Base-by-base conservation (phyloP, 768 basidiomycete genomes). In the Tubosaeta brunneosetosa region DNA sequence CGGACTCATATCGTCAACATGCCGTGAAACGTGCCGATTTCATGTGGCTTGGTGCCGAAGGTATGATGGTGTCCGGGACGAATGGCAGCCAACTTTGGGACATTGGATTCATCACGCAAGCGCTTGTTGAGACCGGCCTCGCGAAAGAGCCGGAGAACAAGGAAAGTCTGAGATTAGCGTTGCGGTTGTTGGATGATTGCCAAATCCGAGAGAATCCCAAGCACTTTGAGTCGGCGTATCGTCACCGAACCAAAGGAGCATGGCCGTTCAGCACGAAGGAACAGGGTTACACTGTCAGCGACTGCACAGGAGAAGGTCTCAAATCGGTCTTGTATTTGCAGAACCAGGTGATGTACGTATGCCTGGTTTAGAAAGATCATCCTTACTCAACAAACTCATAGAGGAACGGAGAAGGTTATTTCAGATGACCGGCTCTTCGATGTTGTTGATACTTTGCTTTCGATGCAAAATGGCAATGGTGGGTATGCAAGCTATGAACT, bases 71-170 rank as follows among this genome's bases (percentile, higher is more conserved):
- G 86, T 85, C 84, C 59, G 95, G 95, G 19, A 97, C 94, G 51
- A 97, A 97, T 63, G 94, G 94, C 31, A 86, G 83, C 61, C 94
- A 95, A 71, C 76, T 97, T 7, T 98, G 95, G 97, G 97, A 99
- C 69, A 78, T 85, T 22, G 85, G 83, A 9, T 99, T 98, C 71
- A 90, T 94, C 58, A 79, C 87, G 2, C 95, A 98, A 72, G 94
- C 94, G 10, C 72, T 97, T 19, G 88, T 89, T 7, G 94, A 97
- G 73, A 92, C 80, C 1, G 91, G 89, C 2, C 75, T 99, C 43
- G 92, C 83, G 4, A 70, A 81, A 5, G 79, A 86, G 53, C 78
- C 82, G 33, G 83, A 83, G 61, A 90, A 92, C 68, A 77, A 76
- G 63, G 77, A 77, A 57, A 81, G 85, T 55, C 67, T 85, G 61